phyloP scores from a whole-genome alignment of 257 asterid species.

The Fraxinus anomala region DNA sequence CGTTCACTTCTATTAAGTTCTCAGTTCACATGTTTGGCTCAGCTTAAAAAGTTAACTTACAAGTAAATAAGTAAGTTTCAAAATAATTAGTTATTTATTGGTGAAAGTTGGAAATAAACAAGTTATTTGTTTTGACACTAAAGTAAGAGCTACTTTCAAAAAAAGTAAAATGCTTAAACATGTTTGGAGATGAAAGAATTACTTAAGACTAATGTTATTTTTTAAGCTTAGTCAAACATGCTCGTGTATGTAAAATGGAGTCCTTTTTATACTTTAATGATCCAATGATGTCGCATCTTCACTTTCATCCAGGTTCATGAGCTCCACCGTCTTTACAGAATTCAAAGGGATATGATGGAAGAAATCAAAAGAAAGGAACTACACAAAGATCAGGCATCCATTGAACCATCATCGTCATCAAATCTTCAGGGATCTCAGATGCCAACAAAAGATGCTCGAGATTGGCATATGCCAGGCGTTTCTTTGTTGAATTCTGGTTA shows the following conservation, averaged over 20 bases:
- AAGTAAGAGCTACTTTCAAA: not conserved
- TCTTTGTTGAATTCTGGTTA: conserved; percentile 56
- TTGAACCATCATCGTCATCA: conserved; percentile 80
- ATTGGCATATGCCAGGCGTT: conserved; percentile 62
- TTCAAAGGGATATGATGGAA: conserved; percentile 93
- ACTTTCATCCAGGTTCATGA: conserved; percentile 60
- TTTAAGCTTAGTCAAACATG: not conserved
- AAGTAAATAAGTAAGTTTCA: not conserved
- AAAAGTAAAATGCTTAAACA: not conserved
- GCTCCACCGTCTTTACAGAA: conserved; percentile 85
- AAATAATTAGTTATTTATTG: not conserved
- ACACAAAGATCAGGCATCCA: conserved; percentile 46
- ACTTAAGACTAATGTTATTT: not conserved
- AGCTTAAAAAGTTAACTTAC: not conserved
- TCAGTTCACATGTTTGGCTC: not conserved
- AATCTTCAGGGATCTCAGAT: conserved; percentile 64
- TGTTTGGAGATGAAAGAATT: not conserved
- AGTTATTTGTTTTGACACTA: not conserved
- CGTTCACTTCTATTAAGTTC: conserved; percentile 4
- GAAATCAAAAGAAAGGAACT: conserved; percentile 55
- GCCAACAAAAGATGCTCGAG: conserved; percentile 68
- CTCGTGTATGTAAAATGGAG: not conserved
- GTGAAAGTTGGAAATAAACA: not conserved
- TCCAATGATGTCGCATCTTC: conserved; percentile 12
- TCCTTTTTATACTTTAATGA: not conserved